Percentiles rank a stretch among this genome's conserved stretches.
Conservation (phyloP, 2,329 filamentous ascomycete species). For the Ilyonectria mors-panacis region DNA sequence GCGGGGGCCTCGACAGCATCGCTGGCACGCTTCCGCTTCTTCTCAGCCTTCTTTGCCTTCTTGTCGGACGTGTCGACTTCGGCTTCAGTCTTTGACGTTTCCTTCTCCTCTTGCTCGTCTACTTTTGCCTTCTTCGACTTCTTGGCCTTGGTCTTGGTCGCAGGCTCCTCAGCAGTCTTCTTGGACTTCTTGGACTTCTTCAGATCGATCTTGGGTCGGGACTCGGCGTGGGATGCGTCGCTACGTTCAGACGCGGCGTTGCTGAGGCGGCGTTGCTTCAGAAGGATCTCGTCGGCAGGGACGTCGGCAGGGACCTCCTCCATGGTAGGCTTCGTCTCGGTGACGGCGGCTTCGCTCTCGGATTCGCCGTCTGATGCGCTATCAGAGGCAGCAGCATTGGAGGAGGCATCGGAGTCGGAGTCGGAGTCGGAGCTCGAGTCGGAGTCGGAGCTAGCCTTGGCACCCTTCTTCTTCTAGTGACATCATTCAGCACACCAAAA, state of each 20-base stretch:
- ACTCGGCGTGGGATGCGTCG: constrained; percentile 34
- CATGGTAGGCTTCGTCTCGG: constrained; percentile 37
- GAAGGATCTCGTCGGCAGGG: constrained; percentile 50
- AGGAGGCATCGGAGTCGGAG: constrained; percentile 37
- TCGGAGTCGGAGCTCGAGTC: constrained; percentile 28
- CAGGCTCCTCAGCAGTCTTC: constrained; percentile 31
- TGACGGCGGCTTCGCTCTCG: constrained; percentile 43
- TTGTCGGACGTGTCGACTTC: constrained; percentile 31
- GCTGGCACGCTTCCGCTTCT: constrained; percentile 53
- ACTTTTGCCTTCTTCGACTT: constrained; percentile 22
- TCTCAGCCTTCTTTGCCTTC: constrained; percentile 52
- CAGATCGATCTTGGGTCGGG: constrained; percentile 35
- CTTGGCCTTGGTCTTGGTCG: constrained; percentile 43
- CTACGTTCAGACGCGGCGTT: constrained; percentile 48
- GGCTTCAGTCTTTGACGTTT: constrained; percentile 14
- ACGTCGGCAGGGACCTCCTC: constrained; percentile 41
- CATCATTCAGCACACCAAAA: constrained; percentile 1
- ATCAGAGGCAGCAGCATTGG: constrained; percentile 42
- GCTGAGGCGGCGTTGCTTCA: constrained; percentile 52
- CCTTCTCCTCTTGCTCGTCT: constrained; percentile 40
- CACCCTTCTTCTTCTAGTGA: background rate
- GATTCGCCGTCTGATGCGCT: constrained; percentile 38
- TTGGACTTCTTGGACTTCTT: constrained; percentile 42
- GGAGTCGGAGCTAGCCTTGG: constrained; percentile 8
- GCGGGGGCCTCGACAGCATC: constrained; percentile 39